These are phyloP conservation scores for Drechslera avenae DNA, from an alignment of 2,329 filamentous ascomycete species.

Conservation along the genomic window DNA sequence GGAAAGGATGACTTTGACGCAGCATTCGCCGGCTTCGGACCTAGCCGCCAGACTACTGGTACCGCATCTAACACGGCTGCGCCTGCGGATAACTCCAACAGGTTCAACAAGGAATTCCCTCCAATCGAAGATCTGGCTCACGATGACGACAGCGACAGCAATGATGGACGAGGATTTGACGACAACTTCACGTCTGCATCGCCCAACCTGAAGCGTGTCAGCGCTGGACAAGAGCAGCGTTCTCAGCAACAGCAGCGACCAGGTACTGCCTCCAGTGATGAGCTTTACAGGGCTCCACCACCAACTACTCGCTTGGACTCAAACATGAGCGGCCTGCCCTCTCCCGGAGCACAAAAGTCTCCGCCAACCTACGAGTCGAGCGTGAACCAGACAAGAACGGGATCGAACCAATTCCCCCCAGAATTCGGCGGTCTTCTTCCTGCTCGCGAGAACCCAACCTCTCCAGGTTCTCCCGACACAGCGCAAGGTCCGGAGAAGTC, in stretches of 20 bases:
- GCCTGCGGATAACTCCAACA: constrained; percentile 46
- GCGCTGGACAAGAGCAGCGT: constrained; percentile 32
- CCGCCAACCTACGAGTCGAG: constrained; percentile 62
- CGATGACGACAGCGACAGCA: constrained; percentile 78
- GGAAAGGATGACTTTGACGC: constrained; percentile 82
- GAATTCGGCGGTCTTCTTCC: constrained; percentile 63
- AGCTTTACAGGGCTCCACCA: constrained; percentile 42
- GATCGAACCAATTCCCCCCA: constrained; percentile 56
- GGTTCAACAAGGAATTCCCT: constrained; percentile 81
- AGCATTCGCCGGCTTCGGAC: constrained; percentile 77
- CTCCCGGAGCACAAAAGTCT: constrained; percentile 61
- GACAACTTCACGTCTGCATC: constrained; percentile 82
- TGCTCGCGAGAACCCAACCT: constrained; percentile 59
- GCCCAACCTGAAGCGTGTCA: constrained; percentile 43
- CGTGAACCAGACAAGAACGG: constrained; percentile 41
- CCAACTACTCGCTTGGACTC: constrained; percentile 45
- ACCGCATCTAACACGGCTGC: constrained; percentile 40
- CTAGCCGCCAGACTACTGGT: constrained; percentile 57
- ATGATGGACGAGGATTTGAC: constrained; percentile 78
- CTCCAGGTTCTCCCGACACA: constrained; percentile 40
- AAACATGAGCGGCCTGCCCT: constrained; percentile 53
- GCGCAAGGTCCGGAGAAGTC: constrained; percentile 47
- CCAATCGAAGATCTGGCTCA: constrained; percentile 86
- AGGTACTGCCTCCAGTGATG: constrained; percentile 35
- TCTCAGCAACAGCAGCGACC: constrained; percentile 35